Evolutionary conservation across 164 flowering plant species (phyloP), one percentile per base, ranked within the genome.

Genomic region (Vitis cinerea): DNA sequence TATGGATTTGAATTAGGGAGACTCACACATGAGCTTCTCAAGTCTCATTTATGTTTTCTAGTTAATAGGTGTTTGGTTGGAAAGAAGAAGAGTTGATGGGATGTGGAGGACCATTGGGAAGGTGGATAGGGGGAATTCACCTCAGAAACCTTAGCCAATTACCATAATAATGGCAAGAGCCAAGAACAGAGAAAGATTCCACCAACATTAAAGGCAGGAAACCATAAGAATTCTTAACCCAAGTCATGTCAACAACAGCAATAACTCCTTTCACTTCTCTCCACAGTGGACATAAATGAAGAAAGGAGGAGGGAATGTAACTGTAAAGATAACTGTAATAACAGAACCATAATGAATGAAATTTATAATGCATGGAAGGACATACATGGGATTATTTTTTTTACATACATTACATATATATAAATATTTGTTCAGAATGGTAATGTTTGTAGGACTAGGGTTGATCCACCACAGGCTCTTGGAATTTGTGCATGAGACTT

Each of bases 401-500:
- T 37, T 3, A 6, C 44, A 37, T 37, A 37, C 27, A 23, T 2
- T 37, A 6, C 4, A 37, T 37, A 37, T 37, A 37, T 37, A 19
- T 30, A 23, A 1, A 11, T 7, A 23, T 64, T 19, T 64, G 3
- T 19, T 49, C 0, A 16, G 16, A 57, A 19, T 57, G 9, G 16
- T 4, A 27, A 5, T 11, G 44, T 29, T 50, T 49, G 44, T 37
- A 37, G 44, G 44, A 37, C 54, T 49, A 50, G 19, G 51, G 49
- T 23, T 56, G n/a, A 63, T 47, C n/a, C 47, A 59, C 9, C 16
- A 51, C 49, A 71, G 29, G 61, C 2, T 52, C 74, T 74, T 55
- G 76, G 71, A 74, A 66, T 72, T 75, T 78, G 76, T 81, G 77
- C 72, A 72, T 58, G 69, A n/a, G 66, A 48, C 48, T 53, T 6